A percentile compares a stretch with the other conserved stretches of the same genome.
Evolutionary conservation across 208 protist species (phyloP).

Genomic region (Angomonas ambiguus): DNA sequence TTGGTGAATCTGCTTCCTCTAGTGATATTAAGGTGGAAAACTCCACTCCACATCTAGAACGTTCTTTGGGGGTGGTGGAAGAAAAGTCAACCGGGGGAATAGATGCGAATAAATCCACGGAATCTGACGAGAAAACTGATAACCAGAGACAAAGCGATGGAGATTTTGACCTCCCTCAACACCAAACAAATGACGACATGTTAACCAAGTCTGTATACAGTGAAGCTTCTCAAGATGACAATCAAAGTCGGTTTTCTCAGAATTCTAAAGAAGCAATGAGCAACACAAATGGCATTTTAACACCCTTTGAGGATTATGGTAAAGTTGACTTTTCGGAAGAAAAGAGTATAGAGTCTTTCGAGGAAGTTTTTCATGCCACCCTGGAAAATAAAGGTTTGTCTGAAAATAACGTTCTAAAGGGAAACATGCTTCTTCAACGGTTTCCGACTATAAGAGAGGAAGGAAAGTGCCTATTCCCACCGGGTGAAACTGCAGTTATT

Average conservation of each 20-base stretch:
- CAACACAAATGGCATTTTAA: conserved; percentile 65
- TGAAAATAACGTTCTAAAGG: conserved; percentile 35
- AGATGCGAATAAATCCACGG: background rate
- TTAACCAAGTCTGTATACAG: background rate
- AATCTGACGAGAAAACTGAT: background rate
- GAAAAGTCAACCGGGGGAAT: no score
- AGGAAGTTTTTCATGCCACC: conserved; percentile 32
- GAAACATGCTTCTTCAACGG: conserved; percentile 46
- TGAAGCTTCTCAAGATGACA: conserved; percentile 1
- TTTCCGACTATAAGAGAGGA: conserved; percentile 75
- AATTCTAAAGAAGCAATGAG: conserved; percentile 19
- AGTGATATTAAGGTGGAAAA: no score
- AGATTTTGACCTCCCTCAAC: background rate
- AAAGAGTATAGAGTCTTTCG: conserved; percentile 44
- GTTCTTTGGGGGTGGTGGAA: no score
- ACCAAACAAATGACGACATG: background rate
- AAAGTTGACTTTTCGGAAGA: conserved; percentile 9
- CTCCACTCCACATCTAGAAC: no score
- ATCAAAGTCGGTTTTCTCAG: conserved; percentile 20
- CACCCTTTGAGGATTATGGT: conserved; percentile 3
- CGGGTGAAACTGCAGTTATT: conserved; percentile 32
- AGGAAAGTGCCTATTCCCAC: conserved; percentile 73
- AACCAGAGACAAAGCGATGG: background rate
- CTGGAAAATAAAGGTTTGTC: conserved; percentile 23
- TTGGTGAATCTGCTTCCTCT: background rate